phyloP scores from a whole-genome alignment of 192 early-diverging fungal genomes.

The Coemansia sp. region DNA sequence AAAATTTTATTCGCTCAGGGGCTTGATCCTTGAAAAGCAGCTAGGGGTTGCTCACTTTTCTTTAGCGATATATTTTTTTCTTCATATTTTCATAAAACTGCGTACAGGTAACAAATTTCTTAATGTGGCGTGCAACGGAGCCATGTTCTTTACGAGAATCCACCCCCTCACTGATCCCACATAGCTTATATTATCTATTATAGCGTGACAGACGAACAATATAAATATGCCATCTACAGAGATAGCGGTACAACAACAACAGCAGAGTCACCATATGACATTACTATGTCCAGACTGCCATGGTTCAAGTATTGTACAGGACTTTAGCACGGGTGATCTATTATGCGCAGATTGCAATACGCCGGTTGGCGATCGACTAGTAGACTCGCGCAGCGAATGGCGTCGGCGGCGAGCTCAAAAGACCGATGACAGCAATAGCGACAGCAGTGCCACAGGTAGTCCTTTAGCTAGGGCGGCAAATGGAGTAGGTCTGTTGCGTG shows the following conservation, averaged over 20 bases:
- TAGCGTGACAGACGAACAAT: not conserved
- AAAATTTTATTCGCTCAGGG: not conserved
- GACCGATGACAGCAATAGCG: conserved; percentile 90
- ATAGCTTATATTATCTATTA: not conserved
- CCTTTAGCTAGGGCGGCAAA: not conserved
- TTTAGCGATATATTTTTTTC: not conserved
- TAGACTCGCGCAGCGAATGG: conserved; percentile 92
- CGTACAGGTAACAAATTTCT: not conserved
- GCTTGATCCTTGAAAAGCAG: not conserved
- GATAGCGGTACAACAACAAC: conserved; percentile 13
- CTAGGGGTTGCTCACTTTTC: not conserved
- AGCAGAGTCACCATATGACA: conserved; percentile 10
- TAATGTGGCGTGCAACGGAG: too few species aligned
- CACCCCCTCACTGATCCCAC: not conserved
- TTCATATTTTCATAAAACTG: not conserved
- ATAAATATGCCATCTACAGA: conserved; percentile 15
- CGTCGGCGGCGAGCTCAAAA: conserved; percentile 53
- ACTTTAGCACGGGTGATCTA: conserved; percentile 86
- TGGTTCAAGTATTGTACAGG: conserved; percentile 83
- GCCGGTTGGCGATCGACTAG: conserved; percentile 84
- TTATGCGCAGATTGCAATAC: conserved; percentile 93
- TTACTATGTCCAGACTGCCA: conserved; percentile 83
- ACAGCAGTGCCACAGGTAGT: conserved; percentile 64
- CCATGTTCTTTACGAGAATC: not conserved
- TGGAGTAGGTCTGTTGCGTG: conserved; percentile 5